A percentile compares a stretch with the other conserved stretches of the same genome.
These are phyloP conservation scores for Penicillium fuscoglaucum DNA, from an alignment of 2,329 filamentous ascomycete species.

Conservation along the genomic window DNA sequence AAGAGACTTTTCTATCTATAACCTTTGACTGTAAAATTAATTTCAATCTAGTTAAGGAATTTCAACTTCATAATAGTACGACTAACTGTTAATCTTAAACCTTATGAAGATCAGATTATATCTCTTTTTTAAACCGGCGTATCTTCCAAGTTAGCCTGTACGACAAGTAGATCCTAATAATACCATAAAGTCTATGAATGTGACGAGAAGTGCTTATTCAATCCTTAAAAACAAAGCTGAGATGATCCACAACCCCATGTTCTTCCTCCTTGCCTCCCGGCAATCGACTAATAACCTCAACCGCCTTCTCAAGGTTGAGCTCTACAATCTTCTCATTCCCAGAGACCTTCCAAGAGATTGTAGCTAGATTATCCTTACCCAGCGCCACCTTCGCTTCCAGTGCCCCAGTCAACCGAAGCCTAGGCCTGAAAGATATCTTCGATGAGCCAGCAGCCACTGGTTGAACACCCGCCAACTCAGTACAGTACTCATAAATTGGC, in stretches of 20 bases:
- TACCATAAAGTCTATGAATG: too few relatives aligned
- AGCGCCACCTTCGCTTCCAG: conserved; percentile 24
- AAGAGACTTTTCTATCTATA: too few relatives aligned
- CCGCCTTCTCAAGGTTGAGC: conserved; percentile 18
- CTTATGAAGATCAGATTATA: too few relatives aligned
- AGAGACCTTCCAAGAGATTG: conserved; percentile 18
- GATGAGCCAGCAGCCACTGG: conserved; percentile 17
- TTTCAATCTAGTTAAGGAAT: too few relatives aligned
- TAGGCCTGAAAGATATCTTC: conserved; percentile 24
- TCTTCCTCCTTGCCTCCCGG: conserved; percentile 14
- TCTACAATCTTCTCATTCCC: conserved; percentile 14
- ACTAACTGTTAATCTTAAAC: too few relatives aligned
- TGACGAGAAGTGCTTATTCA: too few relatives aligned
- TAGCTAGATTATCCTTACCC: conserved; percentile 26
- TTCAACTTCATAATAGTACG: too few relatives aligned
- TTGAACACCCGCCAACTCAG: conserved; percentile 35
- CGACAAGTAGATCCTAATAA: too few relatives aligned
- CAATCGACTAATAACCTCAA: conserved; percentile 21
- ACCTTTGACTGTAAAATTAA: too few relatives aligned
- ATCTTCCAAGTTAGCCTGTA: too few relatives aligned
- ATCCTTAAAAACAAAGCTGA: not conserved
- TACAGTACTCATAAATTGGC: conserved; percentile 45
- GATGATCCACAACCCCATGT: conserved; percentile 20
- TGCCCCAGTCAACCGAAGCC: conserved; percentile 13
- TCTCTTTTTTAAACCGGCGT: too few relatives aligned